A percentile compares a stretch with the other conserved stretches of the same genome.
phyloP scores from a whole-genome alignment of 2,329 filamentous ascomycete genomes.

The Cladophialophora chaetospira region DNA sequence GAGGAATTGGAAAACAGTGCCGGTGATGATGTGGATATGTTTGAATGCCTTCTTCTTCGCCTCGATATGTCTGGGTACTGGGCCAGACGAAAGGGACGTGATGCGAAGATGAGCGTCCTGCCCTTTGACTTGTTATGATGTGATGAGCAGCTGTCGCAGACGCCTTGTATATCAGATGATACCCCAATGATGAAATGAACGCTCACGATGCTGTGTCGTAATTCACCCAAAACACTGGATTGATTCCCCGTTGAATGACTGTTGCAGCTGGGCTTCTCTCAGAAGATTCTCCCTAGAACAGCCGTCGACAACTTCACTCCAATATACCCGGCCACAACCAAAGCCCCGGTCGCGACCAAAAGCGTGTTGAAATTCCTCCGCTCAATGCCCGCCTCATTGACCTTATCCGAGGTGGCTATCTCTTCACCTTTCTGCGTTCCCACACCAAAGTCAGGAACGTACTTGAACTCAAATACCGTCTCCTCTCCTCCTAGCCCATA shows the following conservation, averaged over 20 bases:
- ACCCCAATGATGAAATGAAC: neutral
- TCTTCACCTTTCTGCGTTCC: slow-evolving; percentile 41
- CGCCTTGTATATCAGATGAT: neutral
- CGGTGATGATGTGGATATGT: slow-evolving; percentile 48
- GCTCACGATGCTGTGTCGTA: neutral
- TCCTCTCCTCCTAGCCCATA: slow-evolving; percentile 62
- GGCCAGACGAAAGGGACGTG: neutral
- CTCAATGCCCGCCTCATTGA: slow-evolving; percentile 25
- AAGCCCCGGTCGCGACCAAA: slow-evolving; percentile 23
- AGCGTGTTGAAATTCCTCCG: slow-evolving; percentile 29
- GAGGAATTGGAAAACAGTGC: slow-evolving; percentile 33
- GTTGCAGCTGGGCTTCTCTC: neutral
- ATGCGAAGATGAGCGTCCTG: neutral
- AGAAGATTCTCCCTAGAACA: slow-evolving; percentile 19
- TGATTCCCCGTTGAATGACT: too few relatives aligned
- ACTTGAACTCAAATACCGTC: slow-evolving; percentile 70
- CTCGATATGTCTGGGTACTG: slow-evolving; percentile 72
- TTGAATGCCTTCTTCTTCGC: slow-evolving; percentile 68
- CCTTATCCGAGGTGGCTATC: slow-evolving; percentile 43
- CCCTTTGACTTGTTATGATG: neutral
- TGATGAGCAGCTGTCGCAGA: neutral
- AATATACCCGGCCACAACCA: slow-evolving; percentile 19
- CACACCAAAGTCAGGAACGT: slow-evolving; percentile 61
- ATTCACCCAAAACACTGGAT: too few relatives aligned
- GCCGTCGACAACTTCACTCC: slow-evolving; percentile 17